Conservation (phyloP, 2,329 filamentous ascomycete species). For the Epichloe hybrida region DNA sequence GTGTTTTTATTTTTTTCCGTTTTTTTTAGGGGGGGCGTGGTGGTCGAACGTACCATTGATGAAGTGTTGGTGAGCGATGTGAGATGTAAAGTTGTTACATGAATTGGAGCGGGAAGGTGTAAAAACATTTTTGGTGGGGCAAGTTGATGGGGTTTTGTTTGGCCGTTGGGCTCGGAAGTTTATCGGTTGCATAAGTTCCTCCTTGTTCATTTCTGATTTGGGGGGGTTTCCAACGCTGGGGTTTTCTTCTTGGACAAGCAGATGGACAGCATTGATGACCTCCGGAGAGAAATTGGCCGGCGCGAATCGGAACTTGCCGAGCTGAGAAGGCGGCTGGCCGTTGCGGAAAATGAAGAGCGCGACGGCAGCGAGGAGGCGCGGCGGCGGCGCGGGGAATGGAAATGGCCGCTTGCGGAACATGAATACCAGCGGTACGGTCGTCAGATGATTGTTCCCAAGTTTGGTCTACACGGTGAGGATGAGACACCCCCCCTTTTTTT, state of each 20-base stretch:
- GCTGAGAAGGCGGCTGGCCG: slow-evolving; percentile 31
- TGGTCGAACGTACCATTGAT: neutral
- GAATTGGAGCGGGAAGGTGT: neutral
- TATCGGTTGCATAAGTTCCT: too few relatives aligned
- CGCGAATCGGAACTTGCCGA: slow-evolving; percentile 34
- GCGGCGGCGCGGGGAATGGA: slow-evolving; percentile 18
- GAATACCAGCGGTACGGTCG: slow-evolving; percentile 83
- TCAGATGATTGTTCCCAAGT: slow-evolving; percentile 75
- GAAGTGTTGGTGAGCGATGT: neutral
- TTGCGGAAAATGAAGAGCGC: slow-evolving; percentile 19
- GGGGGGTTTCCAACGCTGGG: neutral
- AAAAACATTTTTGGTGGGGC: neutral
- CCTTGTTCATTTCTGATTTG: too few relatives aligned
- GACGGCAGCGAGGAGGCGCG: neutral
- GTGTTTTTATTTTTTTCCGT: too few relatives aligned
- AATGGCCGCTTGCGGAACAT: slow-evolving; percentile 55
- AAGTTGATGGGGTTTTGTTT: neutral
- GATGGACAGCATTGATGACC: slow-evolving; percentile 27
- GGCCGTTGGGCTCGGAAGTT: too few relatives aligned
- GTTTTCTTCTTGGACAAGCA: neutral
- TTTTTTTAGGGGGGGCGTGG: neutral
- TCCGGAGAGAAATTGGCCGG: slow-evolving; percentile 33
- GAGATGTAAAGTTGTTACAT: neutral
- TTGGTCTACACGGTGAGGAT: slow-evolving; percentile 57
- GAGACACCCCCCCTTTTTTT: neutral